phyloP scores from a whole-genome alignment of 768 basidiomycete species.

The Amanita molliuscula region DNA sequence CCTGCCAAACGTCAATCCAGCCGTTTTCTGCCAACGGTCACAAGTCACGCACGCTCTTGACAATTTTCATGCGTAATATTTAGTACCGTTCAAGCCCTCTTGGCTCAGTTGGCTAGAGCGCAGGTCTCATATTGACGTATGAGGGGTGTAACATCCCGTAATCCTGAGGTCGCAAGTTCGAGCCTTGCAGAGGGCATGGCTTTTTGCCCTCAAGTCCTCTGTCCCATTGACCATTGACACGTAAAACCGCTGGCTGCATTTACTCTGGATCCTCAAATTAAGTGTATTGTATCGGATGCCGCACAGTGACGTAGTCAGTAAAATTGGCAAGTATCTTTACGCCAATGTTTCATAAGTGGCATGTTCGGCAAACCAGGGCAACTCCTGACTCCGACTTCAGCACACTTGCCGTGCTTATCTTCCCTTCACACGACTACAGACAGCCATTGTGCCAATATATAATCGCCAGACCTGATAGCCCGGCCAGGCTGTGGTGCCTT shows the following conservation, averaged over 20 bases:
- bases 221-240: not conserved
- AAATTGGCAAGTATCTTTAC: not conserved
- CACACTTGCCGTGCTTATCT: slow-evolving; percentile 5
- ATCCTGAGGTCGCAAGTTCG: slow-evolving; percentile 10
- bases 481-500: slow-evolving; percentile 1
- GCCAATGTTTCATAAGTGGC: slow-evolving; percentile 6
- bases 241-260: not conserved
- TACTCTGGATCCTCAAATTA: no score
- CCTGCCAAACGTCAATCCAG: not conserved
- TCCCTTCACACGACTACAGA: slow-evolving; percentile 10
- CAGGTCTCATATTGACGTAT: slow-evolving; percentile 21
- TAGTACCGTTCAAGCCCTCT: slow-evolving; percentile 14
- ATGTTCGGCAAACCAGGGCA: slow-evolving; percentile 2
- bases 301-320: not conserved
- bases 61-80: not conserved
- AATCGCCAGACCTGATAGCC: not conserved
- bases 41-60: not conserved
- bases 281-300: not conserved
- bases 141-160: slow-evolving; percentile 10
- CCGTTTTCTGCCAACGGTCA: not conserved
- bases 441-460: slow-evolving; percentile 6
- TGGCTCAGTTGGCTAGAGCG: slow-evolving; percentile 32
- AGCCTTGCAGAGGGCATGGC: slow-evolving; percentile 8
- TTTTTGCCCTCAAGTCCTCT: not conserved
- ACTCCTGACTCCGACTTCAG: slow-evolving; percentile 8